Conservation (phyloP, 2,329 filamentous ascomycete genomes). For the Zasmidium cellare region DNA sequence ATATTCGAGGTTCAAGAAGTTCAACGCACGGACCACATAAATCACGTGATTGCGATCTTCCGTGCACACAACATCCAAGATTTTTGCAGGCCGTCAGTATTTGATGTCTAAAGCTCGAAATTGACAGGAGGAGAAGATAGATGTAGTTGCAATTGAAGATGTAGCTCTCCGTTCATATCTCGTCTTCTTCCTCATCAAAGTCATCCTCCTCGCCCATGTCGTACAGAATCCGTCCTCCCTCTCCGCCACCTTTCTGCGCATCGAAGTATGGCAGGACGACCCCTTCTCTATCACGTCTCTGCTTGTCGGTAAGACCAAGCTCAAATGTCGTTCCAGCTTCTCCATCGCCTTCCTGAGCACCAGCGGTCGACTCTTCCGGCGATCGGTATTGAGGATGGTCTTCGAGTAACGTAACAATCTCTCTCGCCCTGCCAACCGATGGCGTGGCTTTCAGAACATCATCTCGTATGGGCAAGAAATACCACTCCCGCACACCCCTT, state of each 20-base stretch:
- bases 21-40: not conserved
- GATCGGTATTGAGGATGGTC: conserved; percentile 71
- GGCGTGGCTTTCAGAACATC: conserved; percentile 19
- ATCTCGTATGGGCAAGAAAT: conserved; percentile 49
- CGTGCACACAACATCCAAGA: too few species aligned
- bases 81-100: too few species aligned
- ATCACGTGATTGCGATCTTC: not conserved
- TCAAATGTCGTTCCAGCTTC: conserved; percentile 76
- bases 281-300: conserved; percentile 79
- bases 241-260: conserved; percentile 78
- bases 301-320: conserved; percentile 84
- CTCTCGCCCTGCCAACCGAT: conserved; percentile 23
- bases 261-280: conserved; percentile 96
- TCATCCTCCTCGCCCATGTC: conserved; percentile 97
- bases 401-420: conserved; percentile 62
- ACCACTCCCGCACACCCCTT: conserved; percentile 71
- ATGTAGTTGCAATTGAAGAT: not conserved
- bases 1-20: not conserved
- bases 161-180: conserved; percentile 59
- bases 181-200: conserved; percentile 94
- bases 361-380: conserved; percentile 41
- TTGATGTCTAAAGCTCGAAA: too few species aligned
- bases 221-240: conserved; percentile 91
- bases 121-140: too few species aligned
- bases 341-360: conserved; percentile 47